Percentiles rank a stretch among this genome's conserved stretches.
Conservation (phyloP, 495 filamentous ascomycete species). For the Hypoxylon lienhwacheense region DNA sequence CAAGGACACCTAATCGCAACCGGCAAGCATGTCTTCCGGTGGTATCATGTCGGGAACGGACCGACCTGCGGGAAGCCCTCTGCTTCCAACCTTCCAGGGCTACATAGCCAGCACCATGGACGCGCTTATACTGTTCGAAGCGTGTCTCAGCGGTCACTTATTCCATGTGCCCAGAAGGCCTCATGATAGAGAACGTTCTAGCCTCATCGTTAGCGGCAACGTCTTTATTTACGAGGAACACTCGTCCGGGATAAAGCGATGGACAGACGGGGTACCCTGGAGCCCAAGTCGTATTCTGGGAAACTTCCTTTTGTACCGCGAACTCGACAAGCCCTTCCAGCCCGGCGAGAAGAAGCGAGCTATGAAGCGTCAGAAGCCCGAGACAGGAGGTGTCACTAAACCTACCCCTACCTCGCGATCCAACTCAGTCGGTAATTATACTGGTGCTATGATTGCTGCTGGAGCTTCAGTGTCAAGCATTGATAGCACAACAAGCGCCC, state of each 20-base stretch:
- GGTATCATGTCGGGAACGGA: constrained; percentile 15
- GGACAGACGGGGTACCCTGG: constrained; percentile 91
- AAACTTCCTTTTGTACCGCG: constrained; percentile 88
- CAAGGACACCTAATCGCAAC: background rate
- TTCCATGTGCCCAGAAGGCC: constrained; percentile 78
- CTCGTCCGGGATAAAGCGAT: constrained; percentile 85
- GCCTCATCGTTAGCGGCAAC: constrained; percentile 77
- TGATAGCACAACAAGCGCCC: constrained; percentile 40
- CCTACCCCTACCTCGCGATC: constrained; percentile 23
- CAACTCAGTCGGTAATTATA: constrained; percentile 41
- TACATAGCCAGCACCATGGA: constrained; percentile 72
- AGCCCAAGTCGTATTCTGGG: constrained; percentile 86
- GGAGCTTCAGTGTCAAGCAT: constrained; percentile 20
- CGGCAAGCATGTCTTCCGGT: constrained; percentile 14
- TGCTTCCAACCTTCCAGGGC: constrained; percentile 60
- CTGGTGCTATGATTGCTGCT: constrained; percentile 26
- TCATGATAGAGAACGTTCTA: constrained; percentile 75
- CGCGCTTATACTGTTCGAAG: constrained; percentile 75
- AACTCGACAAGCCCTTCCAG: constrained; percentile 77
- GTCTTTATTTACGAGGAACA: constrained; percentile 91
- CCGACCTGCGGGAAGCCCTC: constrained; percentile 22
- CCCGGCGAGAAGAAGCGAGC: constrained; percentile 89
- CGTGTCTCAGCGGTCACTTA: constrained; percentile 66
- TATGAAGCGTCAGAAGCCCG: constrained; percentile 63
- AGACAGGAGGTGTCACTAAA: constrained; percentile 27